Evolutionary conservation across 805 yeast species (phyloP).

Genomic region (Pichia manshurica): DNA sequence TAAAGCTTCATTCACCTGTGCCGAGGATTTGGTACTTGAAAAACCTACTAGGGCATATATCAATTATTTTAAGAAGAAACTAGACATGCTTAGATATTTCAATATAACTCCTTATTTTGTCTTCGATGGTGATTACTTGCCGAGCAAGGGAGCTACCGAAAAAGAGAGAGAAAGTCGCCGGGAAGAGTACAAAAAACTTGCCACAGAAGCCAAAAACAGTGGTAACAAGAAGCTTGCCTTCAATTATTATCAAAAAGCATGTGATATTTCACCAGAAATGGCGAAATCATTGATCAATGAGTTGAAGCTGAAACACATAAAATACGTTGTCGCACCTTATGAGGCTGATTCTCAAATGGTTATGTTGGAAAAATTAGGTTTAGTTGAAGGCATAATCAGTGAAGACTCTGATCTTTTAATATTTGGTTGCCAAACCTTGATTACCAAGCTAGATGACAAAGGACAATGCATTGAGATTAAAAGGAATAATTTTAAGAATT

Average conservation of each 20-base stretch:
- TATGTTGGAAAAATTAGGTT: slow-evolving; percentile 65
- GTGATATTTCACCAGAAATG: slow-evolving; percentile 86
- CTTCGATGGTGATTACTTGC: slow-evolving; percentile 86
- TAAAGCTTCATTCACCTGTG: slow-evolving; percentile 74
- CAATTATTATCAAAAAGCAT: slow-evolving; percentile 67
- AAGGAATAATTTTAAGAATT: slow-evolving; percentile 43
- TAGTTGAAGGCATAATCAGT: slow-evolving; percentile 80
- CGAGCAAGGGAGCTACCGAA: slow-evolving; percentile 73
- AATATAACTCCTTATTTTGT: slow-evolving; percentile 82
- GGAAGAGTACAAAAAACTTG: slow-evolving; percentile 51
- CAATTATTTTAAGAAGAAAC: slow-evolving; percentile 59
- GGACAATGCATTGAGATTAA: slow-evolving; percentile 66
- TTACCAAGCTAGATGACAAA: slow-evolving; percentile 75
- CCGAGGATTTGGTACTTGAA: slow-evolving; percentile 71
- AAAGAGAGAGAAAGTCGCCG: slow-evolving; percentile 54
- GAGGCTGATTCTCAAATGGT: slow-evolving; percentile 99
- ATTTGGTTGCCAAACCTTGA: slow-evolving; percentile 72
- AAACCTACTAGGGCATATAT: slow-evolving; percentile 68
- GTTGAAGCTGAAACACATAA: slow-evolving; percentile 50
- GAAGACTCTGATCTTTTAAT: slow-evolving; percentile 92
- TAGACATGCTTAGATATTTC: slow-evolving; percentile 59
- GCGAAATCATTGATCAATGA: slow-evolving; percentile 79
- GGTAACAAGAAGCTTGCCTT: slow-evolving; percentile 61
- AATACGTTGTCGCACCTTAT: slow-evolving; percentile 90
- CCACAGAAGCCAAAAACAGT: slow-evolving; percentile 41